Evolutionary conservation across 805 yeast genomes (phyloP).

Genomic region (Candida namnaoensis): DNA sequence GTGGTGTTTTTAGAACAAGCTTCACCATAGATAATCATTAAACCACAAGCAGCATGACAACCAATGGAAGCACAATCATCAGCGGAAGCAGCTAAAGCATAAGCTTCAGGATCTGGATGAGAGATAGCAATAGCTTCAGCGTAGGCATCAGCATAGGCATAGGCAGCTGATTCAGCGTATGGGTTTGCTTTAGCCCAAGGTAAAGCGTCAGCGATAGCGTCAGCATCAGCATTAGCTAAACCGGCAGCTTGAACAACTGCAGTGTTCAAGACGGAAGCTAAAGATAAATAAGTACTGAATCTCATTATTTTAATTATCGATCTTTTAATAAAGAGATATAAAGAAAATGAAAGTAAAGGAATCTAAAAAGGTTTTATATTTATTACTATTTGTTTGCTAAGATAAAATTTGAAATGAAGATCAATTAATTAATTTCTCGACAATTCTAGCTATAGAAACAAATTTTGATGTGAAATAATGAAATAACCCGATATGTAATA

Average conservation of each 20-base stretch:
- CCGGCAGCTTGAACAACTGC: conserved; percentile 1
- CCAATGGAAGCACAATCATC: conserved; percentile 21
- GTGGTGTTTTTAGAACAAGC: conserved; percentile 16
- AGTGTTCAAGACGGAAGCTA: not conserved
- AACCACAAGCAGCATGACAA: conserved; percentile 27
- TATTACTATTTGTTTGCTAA: no score
- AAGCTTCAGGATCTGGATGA: conserved; percentile 23
- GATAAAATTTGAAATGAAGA: no score
- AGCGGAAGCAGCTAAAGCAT: conserved; percentile 20
- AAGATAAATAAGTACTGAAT: no score
- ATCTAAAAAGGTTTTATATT: no score
- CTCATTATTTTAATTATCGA: no score
- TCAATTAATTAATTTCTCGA: no score
- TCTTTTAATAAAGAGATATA: no score
- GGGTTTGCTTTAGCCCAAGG: conserved; percentile 15
- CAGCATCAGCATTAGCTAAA: not conserved
- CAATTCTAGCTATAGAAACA: no score
- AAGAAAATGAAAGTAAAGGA: no score
- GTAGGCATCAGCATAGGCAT: conserved; percentile 17
- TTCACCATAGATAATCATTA: conserved; percentile 21
- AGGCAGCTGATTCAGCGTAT: conserved; percentile 13
- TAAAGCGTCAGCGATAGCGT: not conserved
- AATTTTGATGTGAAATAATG: no score
- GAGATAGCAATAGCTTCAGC: conserved; percentile 20
- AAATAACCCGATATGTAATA: no score